Percentiles rank a stretch among this genome's conserved stretches.
Evolutionary conservation across 176 grass and related monocot species (phyloP).

Genomic region (Oryza nivara): DNA sequence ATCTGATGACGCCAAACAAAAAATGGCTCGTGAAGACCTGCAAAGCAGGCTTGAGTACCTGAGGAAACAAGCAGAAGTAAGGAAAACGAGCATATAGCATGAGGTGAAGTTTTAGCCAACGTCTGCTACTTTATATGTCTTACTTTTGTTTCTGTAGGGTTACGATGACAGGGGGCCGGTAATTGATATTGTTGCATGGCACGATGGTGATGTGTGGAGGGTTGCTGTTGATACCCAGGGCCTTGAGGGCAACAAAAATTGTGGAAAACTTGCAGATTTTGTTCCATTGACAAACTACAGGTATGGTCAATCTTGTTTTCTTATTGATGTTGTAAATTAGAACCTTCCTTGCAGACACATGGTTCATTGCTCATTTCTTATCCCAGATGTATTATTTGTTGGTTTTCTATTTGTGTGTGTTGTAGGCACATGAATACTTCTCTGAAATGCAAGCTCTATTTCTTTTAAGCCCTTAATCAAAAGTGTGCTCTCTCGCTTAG

Average conservation of each 20-base stretch:
- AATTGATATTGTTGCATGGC: slow-evolving; percentile 92
- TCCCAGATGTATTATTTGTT: slow-evolving; percentile 13
- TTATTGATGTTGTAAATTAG: slow-evolving; percentile 20
- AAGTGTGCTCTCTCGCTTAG: neutral
- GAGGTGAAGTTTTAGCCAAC: neutral
- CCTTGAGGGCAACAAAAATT: slow-evolving; percentile 61
- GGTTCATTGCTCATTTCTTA: slow-evolving; percentile 22
- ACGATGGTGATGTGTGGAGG: slow-evolving; percentile 97
- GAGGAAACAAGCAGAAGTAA: slow-evolving; percentile 92
- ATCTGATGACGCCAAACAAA: slow-evolving; percentile 65
- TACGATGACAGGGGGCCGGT: slow-evolving; percentile 93
- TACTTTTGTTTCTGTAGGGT: slow-evolving; percentile 56
- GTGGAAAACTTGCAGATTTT: slow-evolving; percentile 92
- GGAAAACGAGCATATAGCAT: slow-evolving; percentile 20
- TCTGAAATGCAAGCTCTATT: neutral
- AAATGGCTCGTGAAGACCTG: slow-evolving; percentile 78
- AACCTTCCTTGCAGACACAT: neutral
- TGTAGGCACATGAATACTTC: neutral
- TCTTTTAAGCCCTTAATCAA: neutral
- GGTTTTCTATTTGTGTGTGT: slow-evolving; percentile 18
- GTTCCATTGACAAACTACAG: slow-evolving; percentile 93
- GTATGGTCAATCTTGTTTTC: slow-evolving; percentile 37
- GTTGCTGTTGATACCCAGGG: slow-evolving; percentile 93
- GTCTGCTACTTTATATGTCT: slow-evolving; percentile 25
- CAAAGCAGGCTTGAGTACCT: slow-evolving; percentile 89